Base-by-base conservation (phyloP, 2,329 filamentous ascomycete species). In the Lachnellula subtilissima region DNA sequence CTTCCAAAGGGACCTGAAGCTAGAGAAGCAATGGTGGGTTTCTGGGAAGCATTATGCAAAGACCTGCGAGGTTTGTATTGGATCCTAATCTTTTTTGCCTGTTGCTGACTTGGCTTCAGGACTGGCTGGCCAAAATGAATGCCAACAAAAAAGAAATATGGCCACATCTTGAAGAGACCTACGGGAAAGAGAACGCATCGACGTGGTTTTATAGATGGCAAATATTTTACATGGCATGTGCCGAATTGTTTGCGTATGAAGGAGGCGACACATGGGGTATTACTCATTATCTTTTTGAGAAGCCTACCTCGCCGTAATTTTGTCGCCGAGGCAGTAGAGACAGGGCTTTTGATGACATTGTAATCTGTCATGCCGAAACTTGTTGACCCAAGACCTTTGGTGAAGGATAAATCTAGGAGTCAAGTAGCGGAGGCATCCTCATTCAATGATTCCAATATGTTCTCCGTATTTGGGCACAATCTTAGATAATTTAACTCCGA, bases 121-220 rank as follows among this genome's bases (percentile, higher is more conserved):
- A 86, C 61, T 88, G 85, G 85, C 70, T 88, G 50, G 72, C 71
- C 9, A 84, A 77, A 55, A 85, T 86, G 82, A 75, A 75, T 19
- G 73, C 72, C 22, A 82, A 79, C 60, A 85, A 83, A 69, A 74
- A 78, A 58, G 71, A 78, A 58, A 80, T 88, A 53, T 87, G 83
- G 84, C 82, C 82, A 48, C 78, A 84, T 64, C 66, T 89, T 53
- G 74, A 80, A 46, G 80, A 84, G 69, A 88, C 84, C 8, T 88
- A 88, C 69, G 83, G 85, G 2, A 78, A 82, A 65, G 75, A 80
- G 15, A 75, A 84, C 19, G 78, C 81, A 0, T 66, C 72, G 48
- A 83, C 78, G 53, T 89, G 84, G 86, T 88, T 81, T 67, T 80
- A 87, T 65, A 75, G 85, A 55, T 89, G 86, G 85, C 82, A 88